Evolutionary conservation across 805 yeast genomes (phyloP).

Genomic region (Candida cerambycidarum): DNA sequence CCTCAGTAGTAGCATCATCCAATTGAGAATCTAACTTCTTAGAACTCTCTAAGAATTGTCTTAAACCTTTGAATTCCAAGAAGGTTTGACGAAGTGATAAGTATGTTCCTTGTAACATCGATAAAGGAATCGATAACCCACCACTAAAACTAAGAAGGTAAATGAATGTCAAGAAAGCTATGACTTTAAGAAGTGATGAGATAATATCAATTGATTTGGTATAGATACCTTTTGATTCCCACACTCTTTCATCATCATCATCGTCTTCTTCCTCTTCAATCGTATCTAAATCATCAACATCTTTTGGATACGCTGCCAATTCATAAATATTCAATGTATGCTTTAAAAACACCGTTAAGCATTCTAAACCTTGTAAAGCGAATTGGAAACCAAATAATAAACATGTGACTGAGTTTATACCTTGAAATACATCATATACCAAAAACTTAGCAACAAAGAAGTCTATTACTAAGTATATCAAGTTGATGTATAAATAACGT

Average conservation of each 20-base stretch:
- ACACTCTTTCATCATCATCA: conserved; percentile 55
- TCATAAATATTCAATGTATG: conserved; percentile 57
- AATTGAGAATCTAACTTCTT: conserved; percentile 65
- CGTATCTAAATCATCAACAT: conserved; percentile 25
- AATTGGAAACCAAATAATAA: conserved; percentile 76
- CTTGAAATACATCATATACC: conserved; percentile 54
- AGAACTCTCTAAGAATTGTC: conserved; percentile 53
- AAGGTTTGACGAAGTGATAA: conserved; percentile 35
- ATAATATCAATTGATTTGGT: conserved; percentile 56
- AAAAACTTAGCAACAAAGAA: conserved; percentile 51
- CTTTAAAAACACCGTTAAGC: conserved; percentile 47
- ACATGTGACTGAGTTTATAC: conserved; percentile 53
- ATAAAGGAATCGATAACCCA: conserved; percentile 32
- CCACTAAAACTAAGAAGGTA: conserved; percentile 36
- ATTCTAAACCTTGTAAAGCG: conserved; percentile 58
- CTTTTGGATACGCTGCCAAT: conserved; percentile 40
- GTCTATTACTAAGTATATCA: conserved; percentile 50
- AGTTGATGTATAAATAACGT: conserved; percentile 38
- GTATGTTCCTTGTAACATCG: conserved; percentile 46
- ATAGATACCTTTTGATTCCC: conserved; percentile 70
- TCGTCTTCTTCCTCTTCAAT: conserved; percentile 25
- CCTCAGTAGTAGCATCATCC: conserved; percentile 59
- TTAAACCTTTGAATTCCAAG: conserved; percentile 41
- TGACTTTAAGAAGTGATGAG: conserved; percentile 41
- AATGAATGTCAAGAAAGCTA: conserved; percentile 30